Conservation (phyloP, 805 yeast species). For the Saturnispora dispora region DNA sequence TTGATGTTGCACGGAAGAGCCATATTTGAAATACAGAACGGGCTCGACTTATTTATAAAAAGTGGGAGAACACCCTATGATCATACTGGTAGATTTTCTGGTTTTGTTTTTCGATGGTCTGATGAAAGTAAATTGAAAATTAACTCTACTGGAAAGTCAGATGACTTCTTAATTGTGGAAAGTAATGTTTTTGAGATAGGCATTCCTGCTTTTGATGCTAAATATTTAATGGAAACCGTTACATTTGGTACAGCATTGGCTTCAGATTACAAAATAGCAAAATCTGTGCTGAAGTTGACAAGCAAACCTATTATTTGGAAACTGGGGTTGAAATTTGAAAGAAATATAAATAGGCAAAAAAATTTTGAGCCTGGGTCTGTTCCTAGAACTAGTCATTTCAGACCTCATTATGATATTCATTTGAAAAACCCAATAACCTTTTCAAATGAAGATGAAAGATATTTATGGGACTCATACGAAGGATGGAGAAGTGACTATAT, state of each 20-base stretch:
- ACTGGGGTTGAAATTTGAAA: conserved; percentile 64
- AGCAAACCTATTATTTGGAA: conserved; percentile 68
- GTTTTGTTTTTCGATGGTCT: conserved; percentile 58
- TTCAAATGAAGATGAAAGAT: conserved; percentile 27
- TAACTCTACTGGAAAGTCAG: conserved; percentile 41
- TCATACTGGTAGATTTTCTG: conserved; percentile 48
- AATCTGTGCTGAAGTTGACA: conserved; percentile 49
- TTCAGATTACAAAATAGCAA: conserved; percentile 33
- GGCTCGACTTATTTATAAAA: conserved; percentile 54
- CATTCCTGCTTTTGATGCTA: conserved; percentile 39
- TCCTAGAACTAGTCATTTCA: conserved; percentile 36
- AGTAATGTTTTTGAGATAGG: conserved; percentile 51
- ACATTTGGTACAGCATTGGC: conserved; percentile 19
- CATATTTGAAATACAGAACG: conserved; percentile 37
- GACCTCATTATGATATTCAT: conserved; percentile 53
- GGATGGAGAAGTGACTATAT: conserved; percentile 78
- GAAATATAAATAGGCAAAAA: conserved; percentile 35
- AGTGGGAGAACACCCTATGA: conserved; percentile 53
- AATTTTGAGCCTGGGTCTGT: conserved; percentile 28
- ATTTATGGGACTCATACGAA: conserved; percentile 65
- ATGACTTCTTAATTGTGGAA: conserved; percentile 42
- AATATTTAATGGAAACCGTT: conserved; percentile 21
- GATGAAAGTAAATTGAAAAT: conserved; percentile 41
- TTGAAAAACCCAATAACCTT: conserved; percentile 49
- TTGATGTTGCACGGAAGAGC: conserved; percentile 46